Conservation (phyloP, 2,329 filamentous ascomycete genomes). For the Hypoxylon sp. region DNA sequence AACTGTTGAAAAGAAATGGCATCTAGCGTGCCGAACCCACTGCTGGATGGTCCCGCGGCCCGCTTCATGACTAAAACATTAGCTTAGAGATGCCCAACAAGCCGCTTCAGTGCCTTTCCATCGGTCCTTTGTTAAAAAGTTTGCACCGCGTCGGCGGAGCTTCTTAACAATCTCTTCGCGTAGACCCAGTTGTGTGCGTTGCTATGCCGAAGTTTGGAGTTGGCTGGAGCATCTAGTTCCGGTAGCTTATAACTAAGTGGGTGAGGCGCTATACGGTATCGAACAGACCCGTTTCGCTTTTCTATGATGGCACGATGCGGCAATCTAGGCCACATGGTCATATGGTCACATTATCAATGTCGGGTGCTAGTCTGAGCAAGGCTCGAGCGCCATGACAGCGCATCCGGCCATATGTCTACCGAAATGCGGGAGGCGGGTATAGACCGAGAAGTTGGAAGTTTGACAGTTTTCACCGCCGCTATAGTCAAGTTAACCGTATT, state of each 20-base stretch:
- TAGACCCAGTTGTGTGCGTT: conserved; percentile 31
- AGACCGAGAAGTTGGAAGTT: conserved; percentile 6
- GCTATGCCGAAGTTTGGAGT: conserved; percentile 26
- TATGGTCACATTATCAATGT: conserved; percentile 13
- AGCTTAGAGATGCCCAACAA: conserved; percentile 15
- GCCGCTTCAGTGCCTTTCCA: conserved; percentile 15
- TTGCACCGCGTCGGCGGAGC: conserved; percentile 40
- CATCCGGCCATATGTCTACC: conserved; percentile 23
- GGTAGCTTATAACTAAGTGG: conserved; percentile 30
- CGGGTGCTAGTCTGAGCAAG: conserved; percentile 5
- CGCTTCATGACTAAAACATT: conserved; percentile 40
- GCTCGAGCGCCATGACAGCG: conserved; percentile 15
- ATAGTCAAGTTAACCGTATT: conserved; percentile 12
- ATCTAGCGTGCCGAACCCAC: conserved; percentile 30
- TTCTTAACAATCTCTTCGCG: conserved; percentile 14
- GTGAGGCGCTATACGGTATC: conserved; percentile 20
- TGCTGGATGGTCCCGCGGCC: conserved; percentile 38
- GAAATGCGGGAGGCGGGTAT: conserved; percentile 23
- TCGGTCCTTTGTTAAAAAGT: conserved; percentile 38
- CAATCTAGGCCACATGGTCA: conserved; percentile 23
- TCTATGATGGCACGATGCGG: conserved; percentile 27
- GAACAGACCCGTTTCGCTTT: conserved; percentile 31
- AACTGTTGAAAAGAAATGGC: conserved; percentile 27
- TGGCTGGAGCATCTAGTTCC: conserved; percentile 26
- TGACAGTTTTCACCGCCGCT: conserved; percentile 33